Evolutionary conservation across 805 yeast genomes (phyloP).

Genomic region (Starmerella etchellsii): DNA sequence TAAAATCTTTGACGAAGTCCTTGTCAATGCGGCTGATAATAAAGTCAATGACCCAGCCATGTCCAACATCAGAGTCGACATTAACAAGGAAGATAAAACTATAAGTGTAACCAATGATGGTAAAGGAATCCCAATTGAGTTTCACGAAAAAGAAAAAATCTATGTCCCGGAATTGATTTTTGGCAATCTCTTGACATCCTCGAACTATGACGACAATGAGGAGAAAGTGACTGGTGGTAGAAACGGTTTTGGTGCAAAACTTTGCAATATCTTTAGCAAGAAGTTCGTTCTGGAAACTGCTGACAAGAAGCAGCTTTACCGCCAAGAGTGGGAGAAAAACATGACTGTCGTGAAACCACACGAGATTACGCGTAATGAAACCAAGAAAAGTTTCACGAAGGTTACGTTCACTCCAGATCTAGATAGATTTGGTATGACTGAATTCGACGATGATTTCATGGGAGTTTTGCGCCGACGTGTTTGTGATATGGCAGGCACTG

Average conservation of each 20-base stretch:
- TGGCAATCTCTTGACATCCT: conserved; percentile 87
- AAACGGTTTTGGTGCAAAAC: conserved; percentile 94
- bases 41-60: conserved; percentile 86
- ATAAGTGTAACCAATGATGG: conserved; percentile 88
- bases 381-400: conserved; percentile 59
- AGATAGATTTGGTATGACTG: conserved; percentile 69
- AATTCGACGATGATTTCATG: conserved; percentile 66
- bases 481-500: conserved; percentile 90
- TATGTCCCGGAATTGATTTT: conserved; percentile 94
- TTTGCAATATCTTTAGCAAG: conserved; percentile 90
- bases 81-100: conserved; percentile 58
- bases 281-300: conserved; percentile 82
- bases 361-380: conserved; percentile 38
- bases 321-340: conserved; percentile 77
- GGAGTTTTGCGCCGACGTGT: conserved; percentile 87
- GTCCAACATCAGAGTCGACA: conserved; percentile 74
- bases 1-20: conserved; percentile 91
- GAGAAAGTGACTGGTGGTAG: conserved; percentile 97
- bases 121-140: conserved; percentile 86
- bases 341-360: conserved; percentile 74
- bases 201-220: conserved; percentile 90
- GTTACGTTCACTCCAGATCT: conserved; percentile 84
- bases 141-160: conserved; percentile 78
- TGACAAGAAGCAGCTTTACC: conserved; percentile 58
- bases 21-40: conserved; percentile 97